Conservation (phyloP, 1,139 yeast species). For the Pichia sp. region DNA sequence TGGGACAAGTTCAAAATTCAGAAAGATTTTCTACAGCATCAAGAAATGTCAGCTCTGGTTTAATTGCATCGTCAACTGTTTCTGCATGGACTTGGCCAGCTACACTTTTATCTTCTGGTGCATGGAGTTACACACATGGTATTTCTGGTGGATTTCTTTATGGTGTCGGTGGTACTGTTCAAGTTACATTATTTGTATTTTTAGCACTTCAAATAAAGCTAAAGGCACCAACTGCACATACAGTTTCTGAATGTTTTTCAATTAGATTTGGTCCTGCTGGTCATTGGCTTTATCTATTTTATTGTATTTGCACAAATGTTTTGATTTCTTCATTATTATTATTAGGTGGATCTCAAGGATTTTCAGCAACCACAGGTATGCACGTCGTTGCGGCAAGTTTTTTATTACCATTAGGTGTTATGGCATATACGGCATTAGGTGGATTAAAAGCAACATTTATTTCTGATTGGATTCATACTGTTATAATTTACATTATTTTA, state of each 20-base stretch:
- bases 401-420: conserved; percentile 41
- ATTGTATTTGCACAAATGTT: conserved; percentile 24
- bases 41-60: conserved; percentile 33
- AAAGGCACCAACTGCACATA: conserved; percentile 50
- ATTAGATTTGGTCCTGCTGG: conserved; percentile 41
- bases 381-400: conserved; percentile 37
- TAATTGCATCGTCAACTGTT: conserved; percentile 35
- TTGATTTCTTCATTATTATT: conserved; percentile 32
- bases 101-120: conserved; percentile 28
- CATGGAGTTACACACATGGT: conserved; percentile 28
- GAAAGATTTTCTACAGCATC: conserved; percentile 58
- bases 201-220: conserved; percentile 49
- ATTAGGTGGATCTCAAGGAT: conserved; percentile 37
- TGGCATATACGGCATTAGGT: conserved; percentile 37
- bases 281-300: conserved; percentile 23
- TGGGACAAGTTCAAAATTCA: conserved; percentile 75
- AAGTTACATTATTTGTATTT: conserved; percentile 45
- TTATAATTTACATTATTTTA: conserved; percentile 25
- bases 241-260: conserved; percentile 45
- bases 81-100: conserved; percentile 38
- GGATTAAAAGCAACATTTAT: conserved; percentile 41
- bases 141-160: conserved; percentile 43
- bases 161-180: conserved; percentile 51
- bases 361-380: conserved; percentile 36
- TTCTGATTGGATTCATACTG: conserved; percentile 29